Conservation (phyloP, 176 grass and related monocot genomes). For the Carex littledalei region DNA sequence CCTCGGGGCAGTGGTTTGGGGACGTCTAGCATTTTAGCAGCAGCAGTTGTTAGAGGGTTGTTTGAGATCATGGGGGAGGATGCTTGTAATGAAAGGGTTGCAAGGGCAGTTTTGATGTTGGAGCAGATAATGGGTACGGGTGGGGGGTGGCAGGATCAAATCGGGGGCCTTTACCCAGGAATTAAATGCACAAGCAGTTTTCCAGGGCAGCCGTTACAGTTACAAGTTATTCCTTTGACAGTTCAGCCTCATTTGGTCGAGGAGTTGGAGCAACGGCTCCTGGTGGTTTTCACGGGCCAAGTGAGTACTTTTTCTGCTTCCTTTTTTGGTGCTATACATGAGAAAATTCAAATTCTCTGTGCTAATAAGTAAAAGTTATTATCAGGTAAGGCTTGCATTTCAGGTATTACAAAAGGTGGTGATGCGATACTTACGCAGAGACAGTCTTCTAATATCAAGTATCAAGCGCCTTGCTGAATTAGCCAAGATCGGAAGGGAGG, state of each 20-base stretch:
- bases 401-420: constrained; percentile 89
- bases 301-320: constrained; percentile 41
- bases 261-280: constrained; percentile 59
- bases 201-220: constrained; percentile 60
- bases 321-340: neutral
- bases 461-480: constrained; percentile 71
- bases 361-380: too few species aligned
- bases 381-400: constrained; percentile 72
- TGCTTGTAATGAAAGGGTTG: constrained; percentile 56
- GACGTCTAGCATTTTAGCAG: constrained; percentile 81
- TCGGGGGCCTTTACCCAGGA: constrained; percentile 79
- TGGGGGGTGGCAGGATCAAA: constrained; percentile 96
- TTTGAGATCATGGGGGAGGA: constrained; percentile 69
- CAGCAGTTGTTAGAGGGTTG: constrained; percentile 75
- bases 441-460: constrained; percentile 74
- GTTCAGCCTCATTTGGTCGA: constrained; percentile 35
- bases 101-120: constrained; percentile 65
- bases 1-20: constrained; percentile 91
- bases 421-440: constrained; percentile 56
- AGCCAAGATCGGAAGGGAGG: constrained; percentile 68
- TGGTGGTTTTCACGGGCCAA: constrained; percentile 93
- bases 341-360: neutral
- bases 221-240: constrained; percentile 53
- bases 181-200: constrained; percentile 86
- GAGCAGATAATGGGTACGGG: constrained; percentile 96